Percentiles rank a stretch among this genome's conserved stretches.
Evolutionary conservation across 495 filamentous ascomycete species (phyloP).

Genomic region (Hyphodiscus hymeniophilus): DNA sequence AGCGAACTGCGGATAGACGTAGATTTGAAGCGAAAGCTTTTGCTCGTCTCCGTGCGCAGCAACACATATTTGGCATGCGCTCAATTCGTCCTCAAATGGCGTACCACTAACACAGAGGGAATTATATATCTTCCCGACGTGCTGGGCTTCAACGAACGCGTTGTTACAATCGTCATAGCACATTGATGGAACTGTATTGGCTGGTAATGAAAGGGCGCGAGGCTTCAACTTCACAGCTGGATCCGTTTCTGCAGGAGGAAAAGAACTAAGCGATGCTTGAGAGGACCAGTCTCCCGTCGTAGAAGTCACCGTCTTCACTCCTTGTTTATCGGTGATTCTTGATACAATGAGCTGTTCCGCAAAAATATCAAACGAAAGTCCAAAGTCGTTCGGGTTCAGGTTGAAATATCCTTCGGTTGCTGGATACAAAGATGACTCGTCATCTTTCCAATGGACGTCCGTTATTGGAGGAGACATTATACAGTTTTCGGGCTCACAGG

Average conservation of each 20-base stretch:
- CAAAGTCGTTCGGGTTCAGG: slow-evolving; percentile 53
- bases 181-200: slow-evolving; percentile 27
- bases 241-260: slow-evolving; percentile 8
- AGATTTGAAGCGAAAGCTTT: slow-evolving; percentile 8
- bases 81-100: slow-evolving; percentile 29
- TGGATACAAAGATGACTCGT: slow-evolving; percentile 43
- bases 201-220: slow-evolving; percentile 25
- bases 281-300: slow-evolving; percentile 39
- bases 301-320: no score
- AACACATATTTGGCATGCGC: slow-evolving; percentile 33
- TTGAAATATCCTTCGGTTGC: slow-evolving; percentile 50
- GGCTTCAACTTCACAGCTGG: slow-evolving; percentile 6
- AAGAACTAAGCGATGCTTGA: slow-evolving; percentile 34
- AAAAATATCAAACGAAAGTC: slow-evolving; percentile 55
- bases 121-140: slow-evolving; percentile 32
- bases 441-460: slow-evolving; percentile 24
- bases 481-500: slow-evolving; percentile 49
- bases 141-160: slow-evolving; percentile 36
- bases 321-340: no score
- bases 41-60: slow-evolving; percentile 4
- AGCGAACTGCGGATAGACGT: slow-evolving; percentile 16
- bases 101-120: slow-evolving; percentile 36
- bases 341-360: no score
- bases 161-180: slow-evolving; percentile 51
- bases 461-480: slow-evolving; percentile 33